These are phyloP conservation scores for Diplodia sapinea DNA, from an alignment of 2,329 filamentous ascomycete species.

Conservation along the genomic window DNA sequence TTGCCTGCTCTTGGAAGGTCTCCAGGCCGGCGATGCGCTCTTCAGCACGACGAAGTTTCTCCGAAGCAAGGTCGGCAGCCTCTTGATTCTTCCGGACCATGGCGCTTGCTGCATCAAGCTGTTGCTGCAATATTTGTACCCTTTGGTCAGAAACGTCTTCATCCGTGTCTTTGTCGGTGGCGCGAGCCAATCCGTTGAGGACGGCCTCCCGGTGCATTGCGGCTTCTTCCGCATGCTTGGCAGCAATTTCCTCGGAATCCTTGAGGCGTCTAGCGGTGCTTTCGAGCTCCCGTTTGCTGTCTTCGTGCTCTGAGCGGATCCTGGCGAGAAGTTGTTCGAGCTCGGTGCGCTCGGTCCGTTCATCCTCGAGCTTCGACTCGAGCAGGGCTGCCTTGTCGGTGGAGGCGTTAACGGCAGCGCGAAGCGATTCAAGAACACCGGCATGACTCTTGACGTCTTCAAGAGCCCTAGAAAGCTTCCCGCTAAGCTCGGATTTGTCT, in stretches of 20 bases:
- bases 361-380: slow-evolving; percentile 82
- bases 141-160: slow-evolving; percentile 66
- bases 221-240: slow-evolving; percentile 86
- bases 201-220: slow-evolving; percentile 83
- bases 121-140: slow-evolving; percentile 74
- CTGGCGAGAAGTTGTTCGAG: slow-evolving; percentile 77
- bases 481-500: slow-evolving; percentile 81
- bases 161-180: slow-evolving; percentile 43
- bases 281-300: slow-evolving; percentile 77
- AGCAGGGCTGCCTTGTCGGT: slow-evolving; percentile 76
- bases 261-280: slow-evolving; percentile 73
- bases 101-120: slow-evolving; percentile 76
- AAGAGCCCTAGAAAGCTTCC: slow-evolving; percentile 70
- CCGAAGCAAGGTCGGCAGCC: slow-evolving; percentile 83
- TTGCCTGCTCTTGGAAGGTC: slow-evolving; percentile 96
- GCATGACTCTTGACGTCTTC: slow-evolving; percentile 72
- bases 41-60: slow-evolving; percentile 89
- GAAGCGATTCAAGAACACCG: slow-evolving; percentile 74
- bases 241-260: slow-evolving; percentile 86
- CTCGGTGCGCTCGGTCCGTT: slow-evolving; percentile 75
- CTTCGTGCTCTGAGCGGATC: slow-evolving; percentile 82
- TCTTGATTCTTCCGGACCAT: slow-evolving; percentile 87
- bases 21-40: slow-evolving; percentile 96
- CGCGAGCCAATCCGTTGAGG: slow-evolving; percentile 77
- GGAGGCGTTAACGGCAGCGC: slow-evolving; percentile 78